A percentile compares a stretch with the other conserved stretches of the same genome.
Conservation (phyloP, 2,329 filamentous ascomycete genomes). For the Fusarium setosum region DNA sequence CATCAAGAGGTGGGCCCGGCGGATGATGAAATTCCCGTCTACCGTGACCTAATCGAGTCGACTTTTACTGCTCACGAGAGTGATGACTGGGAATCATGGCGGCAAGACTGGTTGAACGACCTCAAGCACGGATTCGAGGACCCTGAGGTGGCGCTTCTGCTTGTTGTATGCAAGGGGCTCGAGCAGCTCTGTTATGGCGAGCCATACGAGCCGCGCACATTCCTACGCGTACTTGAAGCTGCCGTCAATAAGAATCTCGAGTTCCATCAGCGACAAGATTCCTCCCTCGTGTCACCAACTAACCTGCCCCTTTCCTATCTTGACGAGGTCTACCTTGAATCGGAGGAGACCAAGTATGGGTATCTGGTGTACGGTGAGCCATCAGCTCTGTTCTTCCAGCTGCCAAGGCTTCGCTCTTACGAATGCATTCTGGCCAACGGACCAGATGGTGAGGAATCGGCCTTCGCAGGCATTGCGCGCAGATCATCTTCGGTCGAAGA, state of each 20-base stretch:
- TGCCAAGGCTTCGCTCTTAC: constrained; percentile 3
- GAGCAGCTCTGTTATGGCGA: background rate
- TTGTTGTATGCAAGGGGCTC: background rate
- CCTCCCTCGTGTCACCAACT: background rate
- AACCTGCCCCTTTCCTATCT: background rate
- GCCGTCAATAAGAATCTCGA: background rate
- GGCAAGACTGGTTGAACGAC: background rate
- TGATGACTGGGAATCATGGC: background rate
- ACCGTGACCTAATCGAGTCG: background rate
- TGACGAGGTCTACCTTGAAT: background rate
- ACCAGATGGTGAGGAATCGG: background rate
- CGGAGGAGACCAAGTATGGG: background rate
- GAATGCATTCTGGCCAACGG: constrained; percentile 1
- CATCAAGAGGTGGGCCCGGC: background rate
- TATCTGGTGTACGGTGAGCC: background rate
- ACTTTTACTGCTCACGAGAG: background rate
- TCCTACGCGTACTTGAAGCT: background rate
- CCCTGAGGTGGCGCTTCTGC: background rate
- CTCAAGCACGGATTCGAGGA: background rate
- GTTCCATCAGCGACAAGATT: background rate
- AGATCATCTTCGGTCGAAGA: background rate
- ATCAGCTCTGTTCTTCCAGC: background rate
- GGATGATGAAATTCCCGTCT: background rate
- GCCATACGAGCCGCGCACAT: background rate
- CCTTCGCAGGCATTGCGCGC: background rate